A percentile compares a stretch with the other conserved stretches of the same genome.
These are phyloP conservation scores for Dipodascus albidus DNA, from an alignment of 805 yeast species.

Conservation along the genomic window DNA sequence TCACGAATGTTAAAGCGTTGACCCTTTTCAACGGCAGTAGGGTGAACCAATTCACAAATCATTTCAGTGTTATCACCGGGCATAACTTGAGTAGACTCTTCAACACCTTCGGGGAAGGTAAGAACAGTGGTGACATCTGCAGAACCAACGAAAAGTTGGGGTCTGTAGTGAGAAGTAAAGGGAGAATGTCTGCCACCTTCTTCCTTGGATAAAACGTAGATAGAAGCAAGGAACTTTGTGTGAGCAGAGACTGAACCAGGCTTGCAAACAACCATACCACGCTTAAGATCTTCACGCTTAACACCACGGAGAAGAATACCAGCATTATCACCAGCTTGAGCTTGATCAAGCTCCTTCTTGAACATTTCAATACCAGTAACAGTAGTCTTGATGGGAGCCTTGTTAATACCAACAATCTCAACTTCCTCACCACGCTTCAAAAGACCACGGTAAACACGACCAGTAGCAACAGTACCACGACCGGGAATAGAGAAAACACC, in stretches of 20 bases:
- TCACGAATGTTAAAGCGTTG: slow-evolving; percentile 99
- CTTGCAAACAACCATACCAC: slow-evolving; percentile 97
- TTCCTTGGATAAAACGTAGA: slow-evolving; percentile 86
- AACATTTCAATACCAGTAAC: slow-evolving; percentile 99
- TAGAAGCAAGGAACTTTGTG: slow-evolving; percentile 85
- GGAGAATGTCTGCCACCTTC: slow-evolving; percentile 99
- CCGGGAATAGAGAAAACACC: slow-evolving; percentile 97
- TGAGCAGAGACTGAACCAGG: slow-evolving; percentile 88
- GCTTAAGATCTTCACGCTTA: slow-evolving; percentile 90
- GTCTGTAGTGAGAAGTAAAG: slow-evolving; percentile 94
- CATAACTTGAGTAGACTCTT: slow-evolving; percentile 80
- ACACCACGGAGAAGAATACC: slow-evolving; percentile 96
- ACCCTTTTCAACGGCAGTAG: slow-evolving; percentile 90
- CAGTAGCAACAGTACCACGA: slow-evolving; percentile 99
- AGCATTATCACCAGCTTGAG: slow-evolving; percentile 99
- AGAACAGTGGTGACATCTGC: slow-evolving; percentile 87
- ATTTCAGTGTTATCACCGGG: slow-evolving; percentile 99
- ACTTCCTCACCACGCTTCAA: slow-evolving; percentile 97
- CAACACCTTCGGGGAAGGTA: slow-evolving; percentile 78
- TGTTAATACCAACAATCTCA: slow-evolving; percentile 89
- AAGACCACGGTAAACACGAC: slow-evolving; percentile 97
- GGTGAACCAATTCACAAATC: slow-evolving; percentile 80
- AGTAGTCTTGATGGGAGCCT: slow-evolving; percentile 78
- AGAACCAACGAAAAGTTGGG: slow-evolving; percentile 94
- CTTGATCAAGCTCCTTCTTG: slow-evolving; percentile 95